Evolutionary conservation across 1,139 yeast species (phyloP), one percentile per base, ranked within the genome.

Genomic region (Yamadazyma conglobata): DNA sequence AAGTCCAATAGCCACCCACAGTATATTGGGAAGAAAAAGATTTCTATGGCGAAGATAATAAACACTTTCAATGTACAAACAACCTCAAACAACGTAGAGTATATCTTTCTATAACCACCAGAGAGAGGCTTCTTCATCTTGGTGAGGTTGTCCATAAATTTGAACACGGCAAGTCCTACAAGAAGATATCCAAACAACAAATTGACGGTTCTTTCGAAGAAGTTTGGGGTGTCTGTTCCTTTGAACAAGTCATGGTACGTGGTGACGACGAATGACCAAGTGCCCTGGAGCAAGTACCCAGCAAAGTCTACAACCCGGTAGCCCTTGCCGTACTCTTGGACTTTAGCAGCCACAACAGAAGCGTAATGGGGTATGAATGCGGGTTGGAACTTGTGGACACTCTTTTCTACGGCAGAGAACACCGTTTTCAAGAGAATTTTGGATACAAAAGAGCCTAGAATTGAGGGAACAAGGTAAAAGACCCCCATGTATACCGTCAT

Each of bases 1-100:
- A 83, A 63, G 45, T 85, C 91, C 22, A 89, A 56, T 45, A 88
- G 68, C 46, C 77, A 59, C 1, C 98, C 99, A 50, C 96, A 88
- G 44, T 79, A 79, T 1, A 85, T 69, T 0, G 99, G 98, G 60
- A 91, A 91, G 6, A 82, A 64, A 15, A 85, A 70, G 30, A 89
- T 69, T 52, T 91, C 99, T 37, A 87, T 74, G 5, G 81, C 74
- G 50, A 89, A 83, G 10, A 91, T 72, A 6, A 73, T 48, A 38
- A 85, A 75, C 6, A 89, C 94, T 53, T 89, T 89, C 13, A 81
- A 51, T 3, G 94, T 79, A 19, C 60, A 51, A 12, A 55, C 46
- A 4, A 79, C 42, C 38, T 78, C 84, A 45, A 79, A 75, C 15
- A 80, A 48, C 1, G 69, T 42, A 31, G 70, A 66, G 47, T 73